Base-by-base conservation (phyloP, 2,329 filamentous ascomycete species). In the Fusarium sp. region DNA sequence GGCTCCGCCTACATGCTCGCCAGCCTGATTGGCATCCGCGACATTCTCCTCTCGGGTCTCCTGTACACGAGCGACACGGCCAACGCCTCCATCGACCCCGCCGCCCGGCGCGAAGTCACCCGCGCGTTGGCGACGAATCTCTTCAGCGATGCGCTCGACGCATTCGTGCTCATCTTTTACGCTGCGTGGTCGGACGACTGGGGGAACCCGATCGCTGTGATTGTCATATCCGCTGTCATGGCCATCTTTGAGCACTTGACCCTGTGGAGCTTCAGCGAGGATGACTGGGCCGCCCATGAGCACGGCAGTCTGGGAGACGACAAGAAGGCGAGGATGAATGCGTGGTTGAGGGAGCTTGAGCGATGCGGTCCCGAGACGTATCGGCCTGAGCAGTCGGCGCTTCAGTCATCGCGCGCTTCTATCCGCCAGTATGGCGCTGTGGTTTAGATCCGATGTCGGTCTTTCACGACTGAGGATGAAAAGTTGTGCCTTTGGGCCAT, bases 81-180 rank as follows among this genome's bases (percentile, higher is more conserved):
- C 36, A 50, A 34, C 24, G 62, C 54, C 19, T 42, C 45, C 12
- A 35, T 41, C 13, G 65, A 69, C 12, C 36, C 52, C 3, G 38
- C 52, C 15, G 63, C 58, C 26, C 61, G 65, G 36, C 68, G 69
- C 44, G 74, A 75, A 43, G 61, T 72, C 6, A 68, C 68, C 31
- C 70, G 74, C 48, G 73, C 74, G 4, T 62, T 76, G 28, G 68
- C 70, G 10, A 64, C 67, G 24, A 73, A 69, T 36, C 63, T 76
- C 6, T 68, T 75, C 22, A 73, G 72, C 60, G 74, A 76, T 65
- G 72, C 72, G 54, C 67, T 74, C 39, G 73, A 75, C 63, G 71
- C 74, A 6, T 75, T 73, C 26, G 69, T 74, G 35, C 65, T 75
- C 48, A 74, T 76, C 43, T 75, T 76, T 48, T 73, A 72, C 19